Evolutionary conservation across 2,329 filamentous ascomycete genomes (phyloP), one percentile per base, ranked within the genome.

Genomic region (Sarocladiaceae sp.): DNA sequence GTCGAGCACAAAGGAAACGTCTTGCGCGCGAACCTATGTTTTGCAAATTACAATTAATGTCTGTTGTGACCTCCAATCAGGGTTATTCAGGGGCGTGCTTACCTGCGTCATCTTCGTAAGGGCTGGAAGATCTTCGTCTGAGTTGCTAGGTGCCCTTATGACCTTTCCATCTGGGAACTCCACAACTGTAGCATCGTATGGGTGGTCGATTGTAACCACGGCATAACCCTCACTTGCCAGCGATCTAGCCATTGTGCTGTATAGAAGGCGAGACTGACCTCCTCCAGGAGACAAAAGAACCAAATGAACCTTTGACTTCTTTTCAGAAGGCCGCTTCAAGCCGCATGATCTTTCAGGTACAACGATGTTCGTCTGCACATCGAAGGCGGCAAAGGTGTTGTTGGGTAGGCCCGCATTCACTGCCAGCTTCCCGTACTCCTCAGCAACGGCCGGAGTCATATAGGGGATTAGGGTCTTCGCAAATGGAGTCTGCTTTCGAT

Each of bases 201-300:
- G 63, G 42, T 76, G 73, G 45, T 77, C 74, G 19, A 77, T 56
- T 0, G 70, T 57, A 11, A 73, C 56, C 2, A 77, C 67, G 0
- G 65, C 58, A 40, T 65, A 69, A 0, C 72, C 72, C 5, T 65
- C 58, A 13, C 67, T 69, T 1, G 71, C 68, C 3, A 77, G 57
- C 3, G 68, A 64, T 2, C 63, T 62, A 2, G 70, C 68, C 46
- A 69, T 60, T 4, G 61, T 63, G 3, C 57, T 62, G 50, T 76
- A 70, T 1, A 72, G 35, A 1, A 69, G 52, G 1, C 72, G 59
- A 0, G 67, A 65, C 4, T 63, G 63, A 3, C 65, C 66, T 23
- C 65, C 58, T 3, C 69, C 73, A 1, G 72, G 65, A 0, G 68
- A 70, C 33, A 77, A 64, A 7, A 75, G 44, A 24, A 73, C 29